Conservation (phyloP, 2,329 filamentous ascomycete species). For the Calycina marina region DNA sequence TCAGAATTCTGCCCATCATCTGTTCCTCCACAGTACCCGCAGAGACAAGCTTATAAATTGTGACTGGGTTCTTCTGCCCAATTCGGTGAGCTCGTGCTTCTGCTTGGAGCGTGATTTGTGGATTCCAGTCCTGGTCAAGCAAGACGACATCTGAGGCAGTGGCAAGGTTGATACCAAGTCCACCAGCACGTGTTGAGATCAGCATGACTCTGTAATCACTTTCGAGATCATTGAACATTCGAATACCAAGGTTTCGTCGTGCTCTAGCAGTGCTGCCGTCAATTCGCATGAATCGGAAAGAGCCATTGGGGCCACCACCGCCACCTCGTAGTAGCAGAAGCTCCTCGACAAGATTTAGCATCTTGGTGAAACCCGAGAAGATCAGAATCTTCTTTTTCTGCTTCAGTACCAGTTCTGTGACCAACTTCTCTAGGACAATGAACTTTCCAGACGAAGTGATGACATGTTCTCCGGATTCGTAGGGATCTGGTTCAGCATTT, state of each 20-base stretch:
- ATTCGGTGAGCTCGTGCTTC: slow-evolving; percentile 89
- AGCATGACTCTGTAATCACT: slow-evolving; percentile 80
- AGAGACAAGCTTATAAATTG: slow-evolving; percentile 89
- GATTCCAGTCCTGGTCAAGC: slow-evolving; percentile 93
- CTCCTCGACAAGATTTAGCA: slow-evolving; percentile 82
- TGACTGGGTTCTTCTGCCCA: slow-evolving; percentile 85
- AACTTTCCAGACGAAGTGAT: slow-evolving; percentile 85
- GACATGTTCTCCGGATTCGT: slow-evolving; percentile 58
- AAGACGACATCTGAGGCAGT: slow-evolving; percentile 96
- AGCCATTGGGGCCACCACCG: slow-evolving; percentile 42
- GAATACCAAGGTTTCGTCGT: slow-evolving; percentile 85
- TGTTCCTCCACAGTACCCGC: slow-evolving; percentile 82
- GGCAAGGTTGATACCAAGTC: slow-evolving; percentile 92
- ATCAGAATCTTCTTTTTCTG: slow-evolving; percentile 75
- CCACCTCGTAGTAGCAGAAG: slow-evolving; percentile 40
- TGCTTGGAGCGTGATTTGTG: slow-evolving; percentile 92
- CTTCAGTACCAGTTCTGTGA: slow-evolving; percentile 58
- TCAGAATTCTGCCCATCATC: slow-evolving; percentile 38
- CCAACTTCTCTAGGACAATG: slow-evolving; percentile 64
- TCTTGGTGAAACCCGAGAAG: slow-evolving; percentile 87
- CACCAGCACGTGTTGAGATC: slow-evolving; percentile 83
- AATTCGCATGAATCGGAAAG: slow-evolving; percentile 57
- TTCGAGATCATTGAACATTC: slow-evolving; percentile 76
- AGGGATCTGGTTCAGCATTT: slow-evolving; percentile 36
- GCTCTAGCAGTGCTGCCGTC: slow-evolving; percentile 68